phyloP scores from a whole-genome alignment of 2,329 filamentous ascomycete species.

The Penicillium sumatraense region DNA sequence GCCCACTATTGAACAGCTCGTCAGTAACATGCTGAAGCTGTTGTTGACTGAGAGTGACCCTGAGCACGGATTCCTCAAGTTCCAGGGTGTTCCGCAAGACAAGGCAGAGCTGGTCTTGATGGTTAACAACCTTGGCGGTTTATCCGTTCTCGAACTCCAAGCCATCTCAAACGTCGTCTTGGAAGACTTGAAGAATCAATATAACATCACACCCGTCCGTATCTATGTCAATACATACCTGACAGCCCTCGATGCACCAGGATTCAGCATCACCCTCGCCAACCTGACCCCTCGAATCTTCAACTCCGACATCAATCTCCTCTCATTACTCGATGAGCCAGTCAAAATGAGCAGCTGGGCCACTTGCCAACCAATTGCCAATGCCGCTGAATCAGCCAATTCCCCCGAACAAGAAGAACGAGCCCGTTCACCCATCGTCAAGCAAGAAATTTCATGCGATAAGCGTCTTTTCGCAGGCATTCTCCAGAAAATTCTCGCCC shows the following conservation, averaged over 20 bases:
- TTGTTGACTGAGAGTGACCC: constrained; percentile 8
- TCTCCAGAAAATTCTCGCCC: constrained; percentile 3
- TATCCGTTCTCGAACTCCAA: constrained; percentile 15
- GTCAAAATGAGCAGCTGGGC: constrained; percentile 10
- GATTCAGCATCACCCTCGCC: constrained; percentile 16
- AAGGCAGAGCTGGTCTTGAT: constrained; percentile 9
- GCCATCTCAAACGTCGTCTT: constrained; percentile 10
- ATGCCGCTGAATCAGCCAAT: not conserved
- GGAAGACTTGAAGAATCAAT: constrained; percentile 5
- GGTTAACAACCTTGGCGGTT: constrained; percentile 17
- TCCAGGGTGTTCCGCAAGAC: constrained; percentile 6
- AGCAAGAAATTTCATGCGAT: constrained; percentile 7
- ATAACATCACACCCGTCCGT: constrained; percentile 12
- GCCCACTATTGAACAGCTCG: constrained; percentile 13
- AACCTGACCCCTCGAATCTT: constrained; percentile 11
- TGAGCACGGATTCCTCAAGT: constrained; percentile 15
- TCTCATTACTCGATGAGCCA: constrained; percentile 9
- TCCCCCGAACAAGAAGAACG: constrained; percentile 6
- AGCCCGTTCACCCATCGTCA: constrained; percentile 3
- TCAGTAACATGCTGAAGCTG: constrained; percentile 8
- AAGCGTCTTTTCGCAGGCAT: not conserved
- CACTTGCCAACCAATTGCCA: constrained; percentile 5
- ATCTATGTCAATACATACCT: constrained; percentile 17
- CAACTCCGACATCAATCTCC: constrained; percentile 1
- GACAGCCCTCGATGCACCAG: constrained; percentile 15